Base-by-base conservation (phyloP, 2,329 filamentous ascomycete species). In the Microsporum ferrugineum region DNA sequence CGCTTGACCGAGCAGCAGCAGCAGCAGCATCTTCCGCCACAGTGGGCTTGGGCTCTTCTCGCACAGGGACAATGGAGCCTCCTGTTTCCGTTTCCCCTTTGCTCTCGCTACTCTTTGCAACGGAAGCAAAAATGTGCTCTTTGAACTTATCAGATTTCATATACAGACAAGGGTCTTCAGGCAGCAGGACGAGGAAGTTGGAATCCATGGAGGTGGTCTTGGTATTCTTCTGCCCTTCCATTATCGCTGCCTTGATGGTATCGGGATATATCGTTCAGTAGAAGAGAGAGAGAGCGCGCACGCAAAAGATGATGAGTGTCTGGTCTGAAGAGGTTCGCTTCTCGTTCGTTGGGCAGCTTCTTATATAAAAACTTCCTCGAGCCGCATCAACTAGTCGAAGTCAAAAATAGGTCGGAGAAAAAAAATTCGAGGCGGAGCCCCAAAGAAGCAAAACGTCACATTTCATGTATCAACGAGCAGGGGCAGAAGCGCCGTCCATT, bases 61-160 rank as follows among this genome's bases (percentile, higher is more conserved):
- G 51, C 12, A 8, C 31, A 55, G 31, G 8, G 5, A 55, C 12
- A 7, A 75, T 68, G 53, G 71, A 8, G 1, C 38, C 43, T 3
- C 43, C 23, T 31, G 60, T 56, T 36, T 10, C 29, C 6, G 6
- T 7, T 1, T 45, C 14, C 7, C 29, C 14, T n/a, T 58, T 58
- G 8, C 3, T 3, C 17, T 43, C 43, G 36, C 8, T 29, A 6
- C 34, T 31, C 10, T 6, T 27, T 36, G 63, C 57, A 29, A 63
- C 39, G 6, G 56, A 38, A 2, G 36, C 43, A 39, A 47, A 60
- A 45, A 62, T 62, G 36, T 49, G 36, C 5, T 47, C 17, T 38
- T 61, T 60, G 31, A 63, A 65, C 31, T 63, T 53, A 10, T 47
- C 34, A 29, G 51, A 38, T 2, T 34, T 17, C 55, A 65, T 49